phyloP scores from a whole-genome alignment of 495 filamentous ascomycete genomes.

The Pseudomonodictys pantanalensis region DNA sequence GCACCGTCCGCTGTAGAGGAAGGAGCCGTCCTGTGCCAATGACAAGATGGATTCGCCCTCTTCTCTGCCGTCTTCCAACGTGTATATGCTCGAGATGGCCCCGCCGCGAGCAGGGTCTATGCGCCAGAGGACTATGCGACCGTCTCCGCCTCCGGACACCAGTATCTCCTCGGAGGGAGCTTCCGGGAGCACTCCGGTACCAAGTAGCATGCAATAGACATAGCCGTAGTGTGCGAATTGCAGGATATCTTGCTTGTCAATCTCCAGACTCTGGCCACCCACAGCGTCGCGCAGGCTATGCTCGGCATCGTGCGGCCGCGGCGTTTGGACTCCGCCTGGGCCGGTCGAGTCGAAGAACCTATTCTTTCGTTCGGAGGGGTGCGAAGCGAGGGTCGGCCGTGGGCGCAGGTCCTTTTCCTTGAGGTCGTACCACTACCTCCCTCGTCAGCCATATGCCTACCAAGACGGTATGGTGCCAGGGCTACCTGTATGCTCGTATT shows the following conservation, averaged over 20 bases:
- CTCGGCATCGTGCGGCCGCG: constrained; percentile 47
- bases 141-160: constrained; percentile 90
- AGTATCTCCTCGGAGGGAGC: constrained; percentile 68
- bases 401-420: constrained; percentile 54
- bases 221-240: constrained; percentile 95
- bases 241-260: constrained; percentile 74
- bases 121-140: constrained; percentile 86
- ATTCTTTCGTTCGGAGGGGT: constrained; percentile 79
- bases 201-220: constrained; percentile 88
- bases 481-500: constrained; percentile 84
- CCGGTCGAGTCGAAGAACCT: constrained; percentile 92
- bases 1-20: constrained; percentile 84
- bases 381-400: constrained; percentile 60
- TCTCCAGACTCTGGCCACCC: constrained; percentile 70
- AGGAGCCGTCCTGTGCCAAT: constrained; percentile 77
- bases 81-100: constrained; percentile 57
- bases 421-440: constrained; percentile 59
- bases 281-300: constrained; percentile 36
- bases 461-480: neutral
- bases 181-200: constrained; percentile 61
- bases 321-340: constrained; percentile 72
- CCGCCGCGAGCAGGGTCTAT: constrained; percentile 54
- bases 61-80: constrained; percentile 64
- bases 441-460: constrained; percentile 1
- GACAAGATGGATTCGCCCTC: constrained; percentile 75